Conservation (phyloP, 306 rosid species). For the Prunus armeniaca region DNA sequence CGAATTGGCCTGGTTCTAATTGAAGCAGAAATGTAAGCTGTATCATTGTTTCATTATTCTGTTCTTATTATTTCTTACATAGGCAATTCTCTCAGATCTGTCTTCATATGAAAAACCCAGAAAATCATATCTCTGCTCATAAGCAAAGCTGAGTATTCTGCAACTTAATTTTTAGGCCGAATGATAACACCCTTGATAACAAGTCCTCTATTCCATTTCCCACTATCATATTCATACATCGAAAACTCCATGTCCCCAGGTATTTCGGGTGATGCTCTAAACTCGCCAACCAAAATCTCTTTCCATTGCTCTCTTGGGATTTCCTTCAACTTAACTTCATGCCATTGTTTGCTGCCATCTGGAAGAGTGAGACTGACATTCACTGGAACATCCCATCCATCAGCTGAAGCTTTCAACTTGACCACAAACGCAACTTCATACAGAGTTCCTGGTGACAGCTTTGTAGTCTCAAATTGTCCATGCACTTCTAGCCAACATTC, state of each 20-base stretch:
- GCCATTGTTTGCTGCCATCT: conserved; percentile 47
- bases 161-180: conserved; percentile 39
- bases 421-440: conserved; percentile 51
- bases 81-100: neutral
- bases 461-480: conserved; percentile 54
- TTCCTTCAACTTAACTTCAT: conserved; percentile 29
- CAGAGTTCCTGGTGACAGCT: conserved; percentile 50
- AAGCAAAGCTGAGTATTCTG: neutral
- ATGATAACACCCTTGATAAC: conserved; percentile 54
- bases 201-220: conserved; percentile 69
- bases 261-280: conserved; percentile 28
- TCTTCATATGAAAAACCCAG: neutral
- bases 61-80: neutral
- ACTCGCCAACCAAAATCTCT: conserved; percentile 58
- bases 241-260: conserved; percentile 47
- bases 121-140: neutral
- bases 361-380: conserved; percentile 55
- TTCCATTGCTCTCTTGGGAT: conserved; percentile 40
- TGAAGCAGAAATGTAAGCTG: neutral
- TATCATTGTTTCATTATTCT: neutral
- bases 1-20: no score
- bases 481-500: conserved; percentile 77
- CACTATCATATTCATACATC: conserved; percentile 52
- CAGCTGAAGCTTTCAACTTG: conserved; percentile 48
- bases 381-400: conserved; percentile 69